phyloP scores from a whole-genome alignment of 202 grass and related monocot genomes.

The Panicum hallii region DNA sequence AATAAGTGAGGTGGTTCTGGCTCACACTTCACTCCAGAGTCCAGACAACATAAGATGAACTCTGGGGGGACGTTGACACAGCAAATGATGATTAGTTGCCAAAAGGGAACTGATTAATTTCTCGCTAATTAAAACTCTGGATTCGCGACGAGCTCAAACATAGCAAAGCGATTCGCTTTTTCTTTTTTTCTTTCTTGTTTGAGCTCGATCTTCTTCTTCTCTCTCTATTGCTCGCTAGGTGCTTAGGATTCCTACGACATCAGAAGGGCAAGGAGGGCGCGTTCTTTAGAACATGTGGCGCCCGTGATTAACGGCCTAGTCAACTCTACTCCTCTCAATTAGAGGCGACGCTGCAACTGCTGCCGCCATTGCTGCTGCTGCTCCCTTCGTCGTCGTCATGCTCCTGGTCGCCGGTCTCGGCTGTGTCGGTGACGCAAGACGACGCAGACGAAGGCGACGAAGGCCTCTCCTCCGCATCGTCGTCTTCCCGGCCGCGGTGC shows the following conservation, averaged over 20 bases:
- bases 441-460: constrained; percentile 36
- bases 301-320: constrained; percentile 38
- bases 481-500: neutral
- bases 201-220: constrained; percentile 12
- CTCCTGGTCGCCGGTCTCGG: neutral
- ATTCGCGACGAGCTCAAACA: constrained; percentile 39
- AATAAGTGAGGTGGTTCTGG: neutral
- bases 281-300: constrained; percentile 37
- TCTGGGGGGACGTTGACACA: neutral
- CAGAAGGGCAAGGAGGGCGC: constrained; percentile 24
- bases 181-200: neutral
- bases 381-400: neutral
- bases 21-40: constrained; percentile 5
- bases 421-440: constrained; percentile 58
- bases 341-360: constrained; percentile 27
- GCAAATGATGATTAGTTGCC: neutral
- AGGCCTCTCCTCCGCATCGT: neutral
- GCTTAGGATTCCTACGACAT: constrained; percentile 34
- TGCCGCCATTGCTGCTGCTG: neutral
- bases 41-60: neutral
- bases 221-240: constrained; percentile 32
- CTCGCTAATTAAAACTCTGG: neutral
- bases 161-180: neutral
- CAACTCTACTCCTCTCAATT: constrained; percentile 34
- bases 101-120: constrained; percentile 11